Evolutionary conservation across 2,329 filamentous ascomycete genomes (phyloP).

Genomic region (Scytalidium sp.): DNA sequence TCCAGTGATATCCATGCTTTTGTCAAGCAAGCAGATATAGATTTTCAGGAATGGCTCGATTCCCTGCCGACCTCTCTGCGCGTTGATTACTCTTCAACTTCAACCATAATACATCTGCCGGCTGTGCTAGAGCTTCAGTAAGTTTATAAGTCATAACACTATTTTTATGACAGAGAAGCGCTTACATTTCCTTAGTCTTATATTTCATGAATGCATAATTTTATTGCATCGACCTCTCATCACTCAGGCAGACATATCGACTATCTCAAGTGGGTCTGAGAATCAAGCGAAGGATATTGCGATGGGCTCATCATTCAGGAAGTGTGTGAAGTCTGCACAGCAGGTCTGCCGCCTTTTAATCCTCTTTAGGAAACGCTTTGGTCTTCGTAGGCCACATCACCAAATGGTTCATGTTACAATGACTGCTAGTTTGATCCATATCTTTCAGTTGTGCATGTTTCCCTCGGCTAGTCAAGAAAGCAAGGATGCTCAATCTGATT

Average conservation of each 20-base stretch:
- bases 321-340: slow-evolving; percentile 65
- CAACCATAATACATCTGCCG: background rate
- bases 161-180: slow-evolving; percentile 15
- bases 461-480: background rate
- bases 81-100: background rate
- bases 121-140: background rate
- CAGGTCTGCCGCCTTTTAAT: slow-evolving; percentile 57
- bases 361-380: background rate
- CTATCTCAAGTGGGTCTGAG: slow-evolving; percentile 75
- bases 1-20: background rate
- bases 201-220: slow-evolving; percentile 3
- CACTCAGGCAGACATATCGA: slow-evolving; percentile 76
- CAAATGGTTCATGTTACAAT: background rate
- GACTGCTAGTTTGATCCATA: background rate
- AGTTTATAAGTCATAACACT: background rate
- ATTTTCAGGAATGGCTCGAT: slow-evolving; percentile 3
- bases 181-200: slow-evolving; percentile 5
- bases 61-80: slow-evolving; percentile 1
- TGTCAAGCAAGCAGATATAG: background rate
- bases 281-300: slow-evolving; percentile 72
- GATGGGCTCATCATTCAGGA: slow-evolving; percentile 71
- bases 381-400: background rate
- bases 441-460: background rate
- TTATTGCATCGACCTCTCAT: slow-evolving; percentile 39
- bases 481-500: background rate